Evolutionary conservation across 2,329 filamentous ascomycete species (phyloP).

Genomic region (Dactylella cylindrospora): DNA sequence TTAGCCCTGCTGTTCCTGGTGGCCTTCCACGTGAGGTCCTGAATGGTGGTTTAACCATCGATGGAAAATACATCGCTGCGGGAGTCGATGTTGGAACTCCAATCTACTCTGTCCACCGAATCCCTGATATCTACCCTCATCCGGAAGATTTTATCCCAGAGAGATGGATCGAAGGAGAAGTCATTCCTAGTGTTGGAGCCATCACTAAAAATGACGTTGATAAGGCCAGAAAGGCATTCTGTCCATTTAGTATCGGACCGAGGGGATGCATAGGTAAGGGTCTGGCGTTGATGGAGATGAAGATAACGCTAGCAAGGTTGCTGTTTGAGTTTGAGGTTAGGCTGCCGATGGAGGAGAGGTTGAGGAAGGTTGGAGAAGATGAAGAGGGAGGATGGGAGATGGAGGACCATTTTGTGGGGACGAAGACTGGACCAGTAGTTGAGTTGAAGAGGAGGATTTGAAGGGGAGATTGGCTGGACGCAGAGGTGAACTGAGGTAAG

Average conservation of each 20-base stretch:
- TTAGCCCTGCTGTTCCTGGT: conserved; percentile 54
- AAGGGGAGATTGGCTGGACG: background rate
- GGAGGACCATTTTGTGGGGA: conserved; percentile 69
- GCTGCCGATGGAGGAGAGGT: conserved; percentile 56
- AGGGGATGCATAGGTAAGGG: conserved; percentile 72
- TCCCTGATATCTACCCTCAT: conserved; percentile 63
- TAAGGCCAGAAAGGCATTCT: conserved; percentile 68
- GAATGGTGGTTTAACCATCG: conserved; percentile 58
- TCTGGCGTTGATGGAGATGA: conserved; percentile 68
- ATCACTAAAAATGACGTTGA: conserved; percentile 54
- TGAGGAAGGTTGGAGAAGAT: conserved; percentile 48
- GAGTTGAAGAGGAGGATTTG: conserved; percentile 58
- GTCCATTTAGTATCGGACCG: conserved; percentile 70
- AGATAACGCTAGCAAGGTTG: conserved; percentile 63
- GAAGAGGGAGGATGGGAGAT: conserved; percentile 43
- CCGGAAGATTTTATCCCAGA: conserved; percentile 65
- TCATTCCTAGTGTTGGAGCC: conserved; percentile 53
- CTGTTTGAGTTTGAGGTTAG: conserved; percentile 57
- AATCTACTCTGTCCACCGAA: conserved; percentile 70
- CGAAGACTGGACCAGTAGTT: conserved; percentile 70
- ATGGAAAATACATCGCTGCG: conserved; percentile 52
- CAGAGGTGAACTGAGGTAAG: background rate
- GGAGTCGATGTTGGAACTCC: conserved; percentile 67
- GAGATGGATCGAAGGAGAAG: conserved; percentile 58
- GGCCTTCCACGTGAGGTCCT: conserved; percentile 55